These are phyloP conservation scores for Boeremia lycopersici DNA, from an alignment of 2,329 filamentous ascomycete species.

Conservation along the genomic window DNA sequence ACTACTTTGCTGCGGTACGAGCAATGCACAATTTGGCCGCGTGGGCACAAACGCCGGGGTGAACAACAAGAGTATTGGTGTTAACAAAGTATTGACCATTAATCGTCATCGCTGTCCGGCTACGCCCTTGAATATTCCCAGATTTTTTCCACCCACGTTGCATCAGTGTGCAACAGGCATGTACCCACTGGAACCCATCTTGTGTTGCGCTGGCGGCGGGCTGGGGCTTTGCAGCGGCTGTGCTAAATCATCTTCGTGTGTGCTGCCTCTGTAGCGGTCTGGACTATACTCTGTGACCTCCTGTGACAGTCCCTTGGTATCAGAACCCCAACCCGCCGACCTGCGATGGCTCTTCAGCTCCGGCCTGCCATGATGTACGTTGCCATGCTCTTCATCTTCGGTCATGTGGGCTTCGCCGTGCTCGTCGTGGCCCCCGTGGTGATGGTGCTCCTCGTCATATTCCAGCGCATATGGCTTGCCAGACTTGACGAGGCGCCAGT, in stretches of 20 bases:
- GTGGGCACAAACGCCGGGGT: no score
- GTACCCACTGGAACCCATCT: background rate
- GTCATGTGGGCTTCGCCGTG: constrained; percentile 22
- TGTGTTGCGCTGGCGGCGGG: background rate
- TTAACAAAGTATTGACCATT: no score
- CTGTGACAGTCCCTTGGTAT: constrained; percentile 7
- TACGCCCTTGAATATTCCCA: no score
- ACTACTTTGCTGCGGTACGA: no score
- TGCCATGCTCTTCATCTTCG: constrained; percentile 5
- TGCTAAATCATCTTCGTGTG: background rate
- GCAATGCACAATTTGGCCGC: no score
- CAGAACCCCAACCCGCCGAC: constrained; percentile 30
- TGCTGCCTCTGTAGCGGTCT: background rate
- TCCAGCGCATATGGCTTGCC: constrained; percentile 41
- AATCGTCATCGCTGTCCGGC: no score
- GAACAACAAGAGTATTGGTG: no score
- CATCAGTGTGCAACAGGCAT: constrained; percentile 4
- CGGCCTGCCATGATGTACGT: constrained; percentile 9
- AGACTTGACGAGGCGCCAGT: constrained; percentile 37
- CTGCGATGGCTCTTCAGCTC: constrained; percentile 26
- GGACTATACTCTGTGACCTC: constrained; percentile 4
- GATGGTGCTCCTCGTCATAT: constrained; percentile 35
- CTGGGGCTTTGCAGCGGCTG: background rate
- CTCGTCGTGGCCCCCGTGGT: constrained; percentile 24
- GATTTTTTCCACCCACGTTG: no score